phyloP scores from a whole-genome alignment of 345 rosid genomes.

The Hypericum androsaemum region DNA sequence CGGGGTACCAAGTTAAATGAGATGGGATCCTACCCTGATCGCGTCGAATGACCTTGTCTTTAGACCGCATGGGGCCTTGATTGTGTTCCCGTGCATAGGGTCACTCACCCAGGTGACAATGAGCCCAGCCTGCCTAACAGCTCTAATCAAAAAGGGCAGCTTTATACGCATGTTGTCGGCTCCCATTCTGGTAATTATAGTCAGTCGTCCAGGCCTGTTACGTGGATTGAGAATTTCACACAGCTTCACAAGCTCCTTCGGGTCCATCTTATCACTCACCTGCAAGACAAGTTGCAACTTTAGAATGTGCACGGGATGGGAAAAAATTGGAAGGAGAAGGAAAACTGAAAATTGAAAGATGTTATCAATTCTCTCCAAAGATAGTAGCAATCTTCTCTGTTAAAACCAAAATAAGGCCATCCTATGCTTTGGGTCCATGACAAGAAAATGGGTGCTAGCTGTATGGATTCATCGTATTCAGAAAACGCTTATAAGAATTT shows the following conservation, averaged over 20 bases:
- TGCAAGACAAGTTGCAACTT: constrained; percentile 10
- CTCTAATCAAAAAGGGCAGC: constrained; percentile 50
- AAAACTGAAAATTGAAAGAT: neutral
- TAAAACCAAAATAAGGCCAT: too few species aligned
- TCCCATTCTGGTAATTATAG: constrained; percentile 53
- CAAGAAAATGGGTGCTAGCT: too few species aligned
- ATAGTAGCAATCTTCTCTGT: too few species aligned
- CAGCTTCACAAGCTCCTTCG: constrained; percentile 41
- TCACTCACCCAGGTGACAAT: constrained; percentile 67
- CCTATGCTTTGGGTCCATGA: too few species aligned
- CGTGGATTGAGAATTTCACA: constrained; percentile 52
- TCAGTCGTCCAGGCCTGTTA: constrained; percentile 50
- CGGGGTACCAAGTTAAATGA: neutral
- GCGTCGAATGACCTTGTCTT: constrained; percentile 55
- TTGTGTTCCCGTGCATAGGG: constrained; percentile 67
- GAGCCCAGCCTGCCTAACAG: constrained; percentile 51
- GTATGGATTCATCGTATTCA: too few species aligned
- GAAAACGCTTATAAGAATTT: too few species aligned
- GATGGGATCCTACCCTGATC: constrained; percentile 22
- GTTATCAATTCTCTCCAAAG: neutral
- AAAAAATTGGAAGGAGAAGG: too few species aligned
- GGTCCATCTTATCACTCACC: constrained; percentile 65
- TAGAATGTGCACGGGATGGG: neutral
- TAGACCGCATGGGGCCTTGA: constrained; percentile 52
- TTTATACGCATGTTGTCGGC: constrained; percentile 60